Evolutionary conservation across 208 protist species (phyloP).

Genomic region (Trypanosoma brucei): DNA sequence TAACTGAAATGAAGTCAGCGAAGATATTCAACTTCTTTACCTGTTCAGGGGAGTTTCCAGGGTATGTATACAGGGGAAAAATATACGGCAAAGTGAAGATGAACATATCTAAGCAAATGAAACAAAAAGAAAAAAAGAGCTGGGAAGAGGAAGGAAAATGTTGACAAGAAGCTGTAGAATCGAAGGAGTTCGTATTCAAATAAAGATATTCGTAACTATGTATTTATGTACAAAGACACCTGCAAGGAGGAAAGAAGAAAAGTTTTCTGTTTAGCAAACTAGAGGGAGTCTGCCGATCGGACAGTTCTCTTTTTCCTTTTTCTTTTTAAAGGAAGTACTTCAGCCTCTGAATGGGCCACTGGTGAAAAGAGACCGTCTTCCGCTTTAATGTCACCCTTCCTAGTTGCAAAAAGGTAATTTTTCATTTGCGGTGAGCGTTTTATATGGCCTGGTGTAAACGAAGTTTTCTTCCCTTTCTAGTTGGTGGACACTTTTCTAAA

Average conservation of each 20-base stretch:
- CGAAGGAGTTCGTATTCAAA: background rate
- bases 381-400: too few species aligned
- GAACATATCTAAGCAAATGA: slow-evolving; percentile 6
- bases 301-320: slow-evolving; percentile 5
- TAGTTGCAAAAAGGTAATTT: too few species aligned
- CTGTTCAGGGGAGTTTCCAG: background rate
- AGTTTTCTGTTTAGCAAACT: background rate
- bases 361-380: too few species aligned
- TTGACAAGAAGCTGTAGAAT: slow-evolving; percentile 8
- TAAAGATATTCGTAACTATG: slow-evolving; percentile 1
- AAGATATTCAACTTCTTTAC: background rate
- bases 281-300: background rate
- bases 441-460: too few species aligned
- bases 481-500: too few species aligned
- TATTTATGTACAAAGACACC: slow-evolving; percentile 14
- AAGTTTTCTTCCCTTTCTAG: too few species aligned
- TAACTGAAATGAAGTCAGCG: slow-evolving; percentile 21
- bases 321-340: background rate
- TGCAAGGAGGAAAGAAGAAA: slow-evolving; percentile 12
- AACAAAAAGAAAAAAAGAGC: background rate
- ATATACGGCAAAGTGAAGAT: background rate
- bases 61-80: slow-evolving; percentile 4
- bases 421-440: too few species aligned
- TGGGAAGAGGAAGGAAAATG: background rate
- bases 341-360: too few species aligned